These are phyloP conservation scores for barrel medic (Medicago truncatula) DNA, from an alignment of 306 rosid species.

Conservation along the genomic window DNA sequence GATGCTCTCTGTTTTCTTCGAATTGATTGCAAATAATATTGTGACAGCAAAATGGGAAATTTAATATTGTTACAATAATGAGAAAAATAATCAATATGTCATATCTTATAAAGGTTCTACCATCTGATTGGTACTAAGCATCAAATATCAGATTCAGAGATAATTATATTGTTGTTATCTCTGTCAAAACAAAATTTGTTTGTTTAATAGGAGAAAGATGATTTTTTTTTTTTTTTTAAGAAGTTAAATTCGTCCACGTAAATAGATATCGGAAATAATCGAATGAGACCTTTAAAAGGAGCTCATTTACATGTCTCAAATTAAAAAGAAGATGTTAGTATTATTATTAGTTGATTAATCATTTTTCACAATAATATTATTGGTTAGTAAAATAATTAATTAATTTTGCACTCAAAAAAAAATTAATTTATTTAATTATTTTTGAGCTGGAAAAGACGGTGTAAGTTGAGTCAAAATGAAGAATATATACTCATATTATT, in stretches of 20 bases:
- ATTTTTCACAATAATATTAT: background rate
- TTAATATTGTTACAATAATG: background rate
- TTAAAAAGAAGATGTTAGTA: too few species aligned
- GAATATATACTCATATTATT: background rate
- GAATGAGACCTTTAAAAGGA: too few species aligned
- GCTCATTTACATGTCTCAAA: too few species aligned
- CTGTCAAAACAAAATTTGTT: background rate
- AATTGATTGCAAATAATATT: slow-evolving; percentile 36
- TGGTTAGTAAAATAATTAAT: background rate
- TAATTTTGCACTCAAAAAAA: too few species aligned
- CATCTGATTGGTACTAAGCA: slow-evolving; percentile 12
- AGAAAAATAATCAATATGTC: background rate
- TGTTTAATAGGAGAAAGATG: too few species aligned
- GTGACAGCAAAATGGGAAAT: slow-evolving; percentile 33
- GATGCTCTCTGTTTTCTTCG: slow-evolving; percentile 36
- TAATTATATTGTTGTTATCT: slow-evolving; percentile 2
- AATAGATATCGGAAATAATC: too few species aligned
- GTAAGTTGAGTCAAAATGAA: background rate
- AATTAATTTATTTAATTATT: too few species aligned
- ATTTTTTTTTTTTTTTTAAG: too few species aligned
- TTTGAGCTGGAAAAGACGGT: too few species aligned
- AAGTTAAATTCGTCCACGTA: too few species aligned
- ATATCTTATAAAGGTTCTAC: background rate
- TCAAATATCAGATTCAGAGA: background rate
- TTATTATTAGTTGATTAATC: too few species aligned